These are phyloP conservation scores for Salix dunnii DNA, from an alignment of 345 rosid species.

Conservation along the genomic window DNA sequence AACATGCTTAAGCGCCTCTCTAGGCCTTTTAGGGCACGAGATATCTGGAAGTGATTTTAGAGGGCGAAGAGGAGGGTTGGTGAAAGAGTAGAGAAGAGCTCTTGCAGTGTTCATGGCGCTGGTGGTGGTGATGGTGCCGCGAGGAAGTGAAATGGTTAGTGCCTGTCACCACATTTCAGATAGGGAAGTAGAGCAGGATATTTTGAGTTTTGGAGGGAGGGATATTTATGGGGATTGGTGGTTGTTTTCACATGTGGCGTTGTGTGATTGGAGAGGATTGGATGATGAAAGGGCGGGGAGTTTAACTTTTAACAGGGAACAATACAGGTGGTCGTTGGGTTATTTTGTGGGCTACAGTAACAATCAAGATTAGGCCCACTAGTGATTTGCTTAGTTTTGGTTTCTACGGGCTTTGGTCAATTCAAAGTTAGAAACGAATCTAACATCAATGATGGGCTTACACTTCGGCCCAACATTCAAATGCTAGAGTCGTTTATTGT, in stretches of 20 bases:
- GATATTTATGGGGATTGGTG: constrained; percentile 49
- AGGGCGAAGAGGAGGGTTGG: constrained; percentile 30
- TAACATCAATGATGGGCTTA: background rate
- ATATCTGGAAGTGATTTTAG: constrained; percentile 30
- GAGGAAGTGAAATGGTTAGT: background rate
- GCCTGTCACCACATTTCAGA: constrained; percentile 26
- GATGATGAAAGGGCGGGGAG: constrained; percentile 4
- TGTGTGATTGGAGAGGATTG: background rate
- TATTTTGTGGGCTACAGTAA: background rate
- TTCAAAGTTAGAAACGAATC: background rate
- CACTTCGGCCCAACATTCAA: background rate
- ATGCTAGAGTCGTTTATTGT: background rate
- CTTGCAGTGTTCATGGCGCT: constrained; percentile 54
- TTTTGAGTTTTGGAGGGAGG: constrained; percentile 11
- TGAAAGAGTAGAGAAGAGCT: constrained; percentile 50
- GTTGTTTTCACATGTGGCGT: constrained; percentile 50
- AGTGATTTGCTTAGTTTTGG: background rate
- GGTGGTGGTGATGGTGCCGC: constrained; percentile 2
- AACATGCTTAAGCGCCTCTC: constrained; percentile 13
- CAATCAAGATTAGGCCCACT: background rate
- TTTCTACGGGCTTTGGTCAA: background rate
- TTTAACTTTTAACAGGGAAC: background rate
- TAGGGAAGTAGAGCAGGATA: background rate
- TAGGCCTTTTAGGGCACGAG: constrained; percentile 14
- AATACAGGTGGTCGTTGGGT: background rate